Conservation (phyloP, 495 filamentous ascomycete species). For the Penicillium crystallinum region DNA sequence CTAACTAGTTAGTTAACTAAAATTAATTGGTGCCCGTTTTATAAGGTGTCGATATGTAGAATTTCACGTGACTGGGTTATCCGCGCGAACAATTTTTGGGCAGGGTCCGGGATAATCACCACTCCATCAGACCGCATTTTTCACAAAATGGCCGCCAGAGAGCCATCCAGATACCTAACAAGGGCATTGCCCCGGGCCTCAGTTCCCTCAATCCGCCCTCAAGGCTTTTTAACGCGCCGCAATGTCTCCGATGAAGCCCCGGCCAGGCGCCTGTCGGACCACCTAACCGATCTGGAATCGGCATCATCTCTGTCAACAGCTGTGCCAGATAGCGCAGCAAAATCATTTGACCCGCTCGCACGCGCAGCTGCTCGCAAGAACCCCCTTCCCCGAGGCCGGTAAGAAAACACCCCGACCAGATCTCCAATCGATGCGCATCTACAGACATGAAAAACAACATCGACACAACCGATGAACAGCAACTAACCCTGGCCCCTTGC, state of each 20-base stretch:
- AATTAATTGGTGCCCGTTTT: slow-evolving; percentile 5
- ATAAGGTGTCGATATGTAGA: slow-evolving; percentile 6
- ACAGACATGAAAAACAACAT: background rate
- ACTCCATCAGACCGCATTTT: slow-evolving; percentile 14
- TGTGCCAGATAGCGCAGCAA: slow-evolving; percentile 22
- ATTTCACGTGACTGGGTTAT: slow-evolving; percentile 13
- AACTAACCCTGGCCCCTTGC: slow-evolving; percentile 11
- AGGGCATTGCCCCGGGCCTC: slow-evolving; percentile 39
- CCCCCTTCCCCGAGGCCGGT: slow-evolving; percentile 67
- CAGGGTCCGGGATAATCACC: slow-evolving; percentile 7
- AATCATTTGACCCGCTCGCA: slow-evolving; percentile 55
- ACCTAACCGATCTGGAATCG: slow-evolving; percentile 36
- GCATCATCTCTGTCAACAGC: slow-evolving; percentile 27
- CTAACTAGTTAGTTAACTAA: no score
- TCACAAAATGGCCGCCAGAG: slow-evolving; percentile 39
- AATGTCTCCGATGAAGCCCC: slow-evolving; percentile 46
- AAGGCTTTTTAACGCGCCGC: slow-evolving; percentile 36
- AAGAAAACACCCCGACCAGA: slow-evolving; percentile 7
- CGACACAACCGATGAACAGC: background rate
- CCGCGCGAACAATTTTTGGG: slow-evolving; percentile 38
- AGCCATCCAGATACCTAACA: slow-evolving; percentile 40
- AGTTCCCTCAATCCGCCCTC: slow-evolving; percentile 30
- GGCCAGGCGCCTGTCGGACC: slow-evolving; percentile 26
- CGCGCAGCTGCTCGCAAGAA: slow-evolving; percentile 45
- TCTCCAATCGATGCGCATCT: slow-evolving; percentile 2